Evolutionary conservation across 441 rosid species (phyloP), one percentile per base, ranked within the genome.

Genomic region (Euphorbia schlechtendalii): DNA sequence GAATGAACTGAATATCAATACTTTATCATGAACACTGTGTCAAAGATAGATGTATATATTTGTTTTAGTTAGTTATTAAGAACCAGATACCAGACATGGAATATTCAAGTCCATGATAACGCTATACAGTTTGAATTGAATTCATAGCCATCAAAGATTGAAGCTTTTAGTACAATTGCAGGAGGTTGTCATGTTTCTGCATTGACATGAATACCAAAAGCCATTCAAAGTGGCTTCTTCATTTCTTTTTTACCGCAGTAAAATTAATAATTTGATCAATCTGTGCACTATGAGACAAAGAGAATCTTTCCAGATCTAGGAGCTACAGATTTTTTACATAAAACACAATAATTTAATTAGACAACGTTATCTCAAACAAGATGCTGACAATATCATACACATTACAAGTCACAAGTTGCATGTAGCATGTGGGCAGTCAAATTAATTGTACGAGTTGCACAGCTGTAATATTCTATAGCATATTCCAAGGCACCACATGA

Each of bases 391-490:
- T 17, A 27, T 12, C 11, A 6, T 27, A 46, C 21, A 69, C 4
- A 56, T 38, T 49, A 17, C 4, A 51, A 66, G 51, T 68, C 68
- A 45, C 61, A 51, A 60, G 70, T 59, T 69, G 55, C 45, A 34
- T 32, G 56, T 73, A 70, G 72, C 70, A 78, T 43, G 74, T 51
- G 21, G n/a, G n/a, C n/a, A n/a, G n/a, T n/a, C n/a, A n/a, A n/a
- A n/a, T n/a, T n/a, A n/a, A n/a, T n/a, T n/a, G n/a, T n/a, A n/a
- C n/a, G n/a, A n/a, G n/a, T n/a, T n/a, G n/a, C n/a, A n/a, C n/a
- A n/a, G n/a, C n/a, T n/a, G n/a, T n/a, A n/a, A n/a, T n/a, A n/a
- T n/a, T n/a, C n/a, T n/a, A n/a, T n/a, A n/a, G n/a, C n/a, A n/a
- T n/a, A n/a, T n/a, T n/a, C n/a, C n/a, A n/a, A n/a, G n/a, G n/a